Evolutionary conservation across 2,329 filamentous ascomycete genomes (phyloP).

Genomic region (Clarireedia hainanense): DNA sequence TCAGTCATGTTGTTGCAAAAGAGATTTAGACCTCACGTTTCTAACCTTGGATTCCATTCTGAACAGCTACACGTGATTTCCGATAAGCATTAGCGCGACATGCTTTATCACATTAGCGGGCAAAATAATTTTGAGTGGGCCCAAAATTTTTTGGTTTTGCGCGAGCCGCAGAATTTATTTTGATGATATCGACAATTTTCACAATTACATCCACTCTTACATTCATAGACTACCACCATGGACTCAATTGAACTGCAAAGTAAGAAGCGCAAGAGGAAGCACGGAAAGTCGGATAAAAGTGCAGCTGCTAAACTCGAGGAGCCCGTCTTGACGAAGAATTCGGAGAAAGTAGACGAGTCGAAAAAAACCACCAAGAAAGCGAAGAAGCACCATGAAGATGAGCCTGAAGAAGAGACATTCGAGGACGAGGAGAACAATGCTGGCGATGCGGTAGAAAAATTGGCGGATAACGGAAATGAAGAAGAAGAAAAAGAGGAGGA

Average conservation of each 20-base stretch:
- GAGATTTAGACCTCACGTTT: no score
- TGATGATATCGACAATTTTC: neutral
- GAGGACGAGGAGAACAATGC: constrained; percentile 22
- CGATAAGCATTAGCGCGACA: neutral
- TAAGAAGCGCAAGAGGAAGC: constrained; percentile 31
- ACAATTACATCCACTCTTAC: neutral
- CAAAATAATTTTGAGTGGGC: neutral
- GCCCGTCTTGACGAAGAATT: neutral
- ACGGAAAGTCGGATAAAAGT: constrained; percentile 19
- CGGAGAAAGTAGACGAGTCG: neutral
- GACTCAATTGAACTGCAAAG: constrained; percentile 23
- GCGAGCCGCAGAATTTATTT: neutral
- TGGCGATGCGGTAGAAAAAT: constrained; percentile 25
- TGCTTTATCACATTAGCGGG: neutral
- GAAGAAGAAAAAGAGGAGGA: constrained; percentile 13
- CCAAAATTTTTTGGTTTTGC: neutral
- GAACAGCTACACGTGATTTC: neutral
- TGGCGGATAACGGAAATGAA: constrained; percentile 25
- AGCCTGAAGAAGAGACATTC: constrained; percentile 18
- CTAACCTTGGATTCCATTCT: no score
- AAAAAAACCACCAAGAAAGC: constrained; percentile 26
- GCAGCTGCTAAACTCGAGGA: neutral
- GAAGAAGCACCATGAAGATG: constrained; percentile 31
- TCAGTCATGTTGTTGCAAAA: no score
- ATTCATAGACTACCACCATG: constrained; percentile 13